These are phyloP conservation scores for Inosperma sp. DNA, from an alignment of 768 basidiomycete genomes.

Conservation along the genomic window DNA sequence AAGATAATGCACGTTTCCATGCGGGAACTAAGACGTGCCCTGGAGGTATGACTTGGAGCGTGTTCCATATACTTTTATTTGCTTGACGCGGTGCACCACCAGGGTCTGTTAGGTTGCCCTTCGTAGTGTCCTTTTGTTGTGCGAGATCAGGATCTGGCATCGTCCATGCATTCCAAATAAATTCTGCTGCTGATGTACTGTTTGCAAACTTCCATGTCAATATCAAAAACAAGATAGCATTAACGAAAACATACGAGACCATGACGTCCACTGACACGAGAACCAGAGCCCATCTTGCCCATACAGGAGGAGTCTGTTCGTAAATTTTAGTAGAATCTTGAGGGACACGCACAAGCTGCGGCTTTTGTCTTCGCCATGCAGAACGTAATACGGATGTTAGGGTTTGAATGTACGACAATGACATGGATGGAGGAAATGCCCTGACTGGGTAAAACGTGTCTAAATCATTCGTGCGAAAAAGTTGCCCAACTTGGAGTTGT, in stretches of 20 bases:
- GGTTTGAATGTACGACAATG: background rate
- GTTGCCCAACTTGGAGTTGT: too few species aligned
- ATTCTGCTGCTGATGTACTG: conserved; percentile 15
- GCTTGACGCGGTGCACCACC: too few species aligned
- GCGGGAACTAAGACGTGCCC: conserved; percentile 8
- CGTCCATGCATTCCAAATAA: conserved; percentile 15
- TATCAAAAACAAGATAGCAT: background rate
- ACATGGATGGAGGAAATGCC: background rate
- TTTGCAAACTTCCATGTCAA: background rate
- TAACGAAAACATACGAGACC: conserved; percentile 13
- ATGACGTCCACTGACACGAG: conserved; percentile 15
- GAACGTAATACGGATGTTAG: background rate
- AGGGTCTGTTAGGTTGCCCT: background rate
- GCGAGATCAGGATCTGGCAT: conserved; percentile 5
- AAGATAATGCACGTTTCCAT: conserved; percentile 10
- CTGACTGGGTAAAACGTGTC: background rate
- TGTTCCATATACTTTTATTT: conserved; percentile 1
- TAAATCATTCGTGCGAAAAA: too few species aligned
- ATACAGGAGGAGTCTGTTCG: conserved; percentile 10
- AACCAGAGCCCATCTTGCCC: conserved; percentile 14
- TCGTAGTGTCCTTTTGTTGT: background rate
- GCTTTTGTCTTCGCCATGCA: conserved; percentile 9
- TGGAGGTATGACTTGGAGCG: conserved; percentile 10
- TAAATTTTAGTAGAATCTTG: conserved; percentile 5
- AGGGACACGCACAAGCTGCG: conserved; percentile 5